Percentiles rank a stretch among this genome's conserved stretches.
Conservation (phyloP, 2,329 filamentous ascomycete species). For the Aspergillus uvarum region DNA sequence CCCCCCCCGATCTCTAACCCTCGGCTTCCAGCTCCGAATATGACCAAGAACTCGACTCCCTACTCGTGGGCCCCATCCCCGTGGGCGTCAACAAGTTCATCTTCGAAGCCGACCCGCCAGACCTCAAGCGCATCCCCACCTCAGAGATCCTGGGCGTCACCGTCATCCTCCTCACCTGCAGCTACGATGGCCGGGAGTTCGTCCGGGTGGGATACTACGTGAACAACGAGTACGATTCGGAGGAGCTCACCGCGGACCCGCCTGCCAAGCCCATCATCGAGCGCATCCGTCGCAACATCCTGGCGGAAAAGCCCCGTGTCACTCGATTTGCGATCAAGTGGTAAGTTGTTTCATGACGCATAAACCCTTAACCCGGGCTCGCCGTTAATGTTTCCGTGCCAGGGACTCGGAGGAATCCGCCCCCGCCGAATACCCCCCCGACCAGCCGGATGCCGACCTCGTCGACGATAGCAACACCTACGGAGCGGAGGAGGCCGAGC, state of each 20-base stretch:
- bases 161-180: conserved; percentile 92
- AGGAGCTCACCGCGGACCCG: conserved; percentile 83
- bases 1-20: conserved; percentile 10
- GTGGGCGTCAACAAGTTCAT: conserved; percentile 98
- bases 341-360: conserved; percentile 49
- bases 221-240: conserved; percentile 97
- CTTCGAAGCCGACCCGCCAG: conserved; percentile 91
- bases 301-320: conserved; percentile 95
- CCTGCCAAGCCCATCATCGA: conserved; percentile 91
- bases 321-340: conserved; percentile 99
- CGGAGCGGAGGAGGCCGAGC: conserved; percentile 83
- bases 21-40: conserved; percentile 72
- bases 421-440: conserved; percentile 91
- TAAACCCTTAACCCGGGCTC: no score
- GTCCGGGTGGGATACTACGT: conserved; percentile 99
- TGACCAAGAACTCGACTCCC: conserved; percentile 95
- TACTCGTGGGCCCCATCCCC: conserved; percentile 95
- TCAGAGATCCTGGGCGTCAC: conserved; percentile 96
- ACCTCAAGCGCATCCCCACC: conserved; percentile 85
- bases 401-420: conserved; percentile 99
- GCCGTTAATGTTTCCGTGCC: not conserved
- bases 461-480: conserved; percentile 82
- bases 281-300: conserved; percentile 84
- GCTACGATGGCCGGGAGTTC: conserved; percentile 95
- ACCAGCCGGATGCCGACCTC: conserved; percentile 92